Percentiles rank a stretch among this genome's conserved stretches.
phyloP scores from a whole-genome alignment of 805 yeast species.

The Grigorovia yakushimaensis region DNA sequence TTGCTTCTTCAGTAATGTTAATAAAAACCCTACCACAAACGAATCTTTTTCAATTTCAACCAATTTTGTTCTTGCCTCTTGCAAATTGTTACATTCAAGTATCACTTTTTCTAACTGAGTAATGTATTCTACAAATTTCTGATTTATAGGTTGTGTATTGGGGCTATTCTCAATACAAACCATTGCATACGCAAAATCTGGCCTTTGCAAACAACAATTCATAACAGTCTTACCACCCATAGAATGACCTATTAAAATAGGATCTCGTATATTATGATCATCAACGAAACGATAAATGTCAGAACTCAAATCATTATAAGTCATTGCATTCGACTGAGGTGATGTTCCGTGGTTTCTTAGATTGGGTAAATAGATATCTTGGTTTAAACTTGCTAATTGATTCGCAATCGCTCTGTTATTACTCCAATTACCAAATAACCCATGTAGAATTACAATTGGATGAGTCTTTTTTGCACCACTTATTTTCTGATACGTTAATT shows the following conservation, averaged over 20 bases:
- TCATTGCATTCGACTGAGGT: conserved; percentile 63
- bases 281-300: conserved; percentile 71
- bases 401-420: conserved; percentile 77
- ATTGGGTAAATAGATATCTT: conserved; percentile 65
- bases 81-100: conserved; percentile 38
- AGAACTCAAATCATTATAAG: conserved; percentile 71
- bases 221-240: conserved; percentile 94
- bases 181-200: conserved; percentile 49
- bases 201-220: conserved; percentile 68
- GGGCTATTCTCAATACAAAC: conserved; percentile 90
- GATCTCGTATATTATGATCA: conserved; percentile 34
- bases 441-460: conserved; percentile 78
- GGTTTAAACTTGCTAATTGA: conserved; percentile 38
- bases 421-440: conserved; percentile 75
- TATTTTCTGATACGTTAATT: neutral
- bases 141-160: conserved; percentile 41
- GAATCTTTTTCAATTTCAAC: conserved; percentile 50
- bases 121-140: conserved; percentile 59
- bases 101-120: conserved; percentile 50
- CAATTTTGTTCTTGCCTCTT: conserved; percentile 60
- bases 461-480: conserved; percentile 14
- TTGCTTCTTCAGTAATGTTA: conserved; percentile 33
- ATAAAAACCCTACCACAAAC: conserved; percentile 63
- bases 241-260: conserved; percentile 69
- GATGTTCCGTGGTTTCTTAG: conserved; percentile 90